Evolutionary conservation across 73 alveolate genomes (phyloP).

Genomic region (Paramecium primaurelia): DNA sequence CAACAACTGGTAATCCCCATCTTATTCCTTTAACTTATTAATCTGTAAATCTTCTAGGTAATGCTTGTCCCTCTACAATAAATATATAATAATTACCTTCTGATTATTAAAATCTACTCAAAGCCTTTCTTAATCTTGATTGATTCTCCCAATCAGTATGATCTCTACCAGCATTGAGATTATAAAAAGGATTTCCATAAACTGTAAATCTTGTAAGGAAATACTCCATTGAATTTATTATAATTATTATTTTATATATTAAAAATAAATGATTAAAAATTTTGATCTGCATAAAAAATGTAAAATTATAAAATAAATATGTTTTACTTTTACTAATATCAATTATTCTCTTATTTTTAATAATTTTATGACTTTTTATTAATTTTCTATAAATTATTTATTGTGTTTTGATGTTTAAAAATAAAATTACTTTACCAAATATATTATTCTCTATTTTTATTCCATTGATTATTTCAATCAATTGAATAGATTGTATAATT

Average conservation of each 20-base stretch:
- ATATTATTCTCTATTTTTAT: background rate
- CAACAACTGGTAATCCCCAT: slow-evolving; percentile 13
- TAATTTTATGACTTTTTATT: background rate
- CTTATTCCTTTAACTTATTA: background rate
- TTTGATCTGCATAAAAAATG: background rate
- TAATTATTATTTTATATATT: background rate
- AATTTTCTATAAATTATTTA: background rate
- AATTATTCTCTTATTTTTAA: no score
- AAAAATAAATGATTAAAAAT: background rate
- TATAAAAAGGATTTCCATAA: background rate
- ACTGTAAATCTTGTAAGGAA: background rate
- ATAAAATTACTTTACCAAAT: background rate
- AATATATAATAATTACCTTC: background rate
- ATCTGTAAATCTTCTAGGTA: slow-evolving; percentile 6
- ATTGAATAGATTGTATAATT: background rate
- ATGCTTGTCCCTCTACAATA: background rate
- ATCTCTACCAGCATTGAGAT: slow-evolving; percentile 2
- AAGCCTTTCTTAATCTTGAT: background rate
- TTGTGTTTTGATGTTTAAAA: background rate
- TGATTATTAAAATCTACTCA: background rate
- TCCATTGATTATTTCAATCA: background rate
- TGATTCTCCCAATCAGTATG: background rate
- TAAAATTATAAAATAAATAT: background rate
- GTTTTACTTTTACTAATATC: background rate
- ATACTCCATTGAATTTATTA: slow-evolving; percentile 16